Evolutionary conservation across 805 yeast species (phyloP), one percentile per base, ranked within the genome.

Genomic region (Ogataea sp.): DNA sequence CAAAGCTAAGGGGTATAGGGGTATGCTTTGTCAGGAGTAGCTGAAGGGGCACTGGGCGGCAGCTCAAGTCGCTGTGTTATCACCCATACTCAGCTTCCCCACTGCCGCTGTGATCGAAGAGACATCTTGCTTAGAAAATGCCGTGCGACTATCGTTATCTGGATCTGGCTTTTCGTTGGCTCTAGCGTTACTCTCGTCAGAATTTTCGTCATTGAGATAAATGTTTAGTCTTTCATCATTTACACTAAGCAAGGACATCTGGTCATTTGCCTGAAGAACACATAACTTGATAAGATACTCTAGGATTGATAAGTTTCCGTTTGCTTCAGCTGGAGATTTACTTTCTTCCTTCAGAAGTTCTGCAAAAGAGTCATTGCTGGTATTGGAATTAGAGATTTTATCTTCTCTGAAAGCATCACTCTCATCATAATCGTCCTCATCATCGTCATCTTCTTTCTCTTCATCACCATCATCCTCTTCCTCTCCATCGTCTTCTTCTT

Each of bases 161-260:
- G 5, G 8, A 20, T 20, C 15, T 17, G 20, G 4, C 6, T 31
- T 14, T n/a, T 31, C 24, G 10, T 7, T 38, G 40, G n/a, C n/a
- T n/a, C n/a, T n/a, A n/a, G n/a, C n/a, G n/a, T n/a, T n/a, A n/a
- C n/a, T n/a, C n/a, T n/a, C n/a, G n/a, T n/a, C n/a, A n/a, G n/a
- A n/a, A n/a, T 59, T 60, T 42, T 80, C 85, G 47, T 83, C 85
- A 34, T 73, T 67, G 16, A 83, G 58, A 46, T 80, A 83, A 2
- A 79, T 49, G 3, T 78, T 58, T 10, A 83, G 59, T 26, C 80
- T 67, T 53, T 83, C 90, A 52, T 84, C 93, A n/a, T 71, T 69
- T 9, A 78, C 71, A 7, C 72, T 61, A 8, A 75, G 51, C 3
- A 81, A 57, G 1, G 79, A 65, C 20, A 54, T 60, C 43, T 74